A percentile compares a stretch with the other conserved stretches of the same genome.
Evolutionary conservation across 805 yeast genomes (phyloP).

Genomic region (Scheffersomyces stipitis): DNA sequence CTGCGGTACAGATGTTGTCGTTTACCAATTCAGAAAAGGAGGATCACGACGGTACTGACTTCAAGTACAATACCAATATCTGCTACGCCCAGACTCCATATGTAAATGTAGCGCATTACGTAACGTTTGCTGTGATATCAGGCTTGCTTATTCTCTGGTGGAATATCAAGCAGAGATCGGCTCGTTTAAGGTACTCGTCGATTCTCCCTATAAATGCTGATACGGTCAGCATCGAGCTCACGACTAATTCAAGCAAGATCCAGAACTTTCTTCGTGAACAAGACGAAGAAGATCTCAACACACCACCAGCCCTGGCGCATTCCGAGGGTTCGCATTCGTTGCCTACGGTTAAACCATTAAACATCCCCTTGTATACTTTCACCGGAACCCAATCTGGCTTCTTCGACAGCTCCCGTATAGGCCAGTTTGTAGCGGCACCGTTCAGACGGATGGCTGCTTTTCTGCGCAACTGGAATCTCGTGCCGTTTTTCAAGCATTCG

Average conservation of each 20-base stretch:
- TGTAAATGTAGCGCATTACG: slow-evolving; percentile 37
- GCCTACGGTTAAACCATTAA: background rate
- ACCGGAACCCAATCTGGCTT: slow-evolving; percentile 9
- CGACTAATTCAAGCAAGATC: slow-evolving; percentile 24
- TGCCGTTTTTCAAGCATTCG: slow-evolving; percentile 18
- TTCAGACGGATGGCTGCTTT: slow-evolving; percentile 4
- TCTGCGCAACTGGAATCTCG: slow-evolving; percentile 20
- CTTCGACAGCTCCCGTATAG: slow-evolving; percentile 4
- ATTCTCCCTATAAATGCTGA: slow-evolving; percentile 22
- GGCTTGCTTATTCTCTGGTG: slow-evolving; percentile 28
- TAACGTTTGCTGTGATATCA: slow-evolving; percentile 32
- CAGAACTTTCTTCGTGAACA: slow-evolving; percentile 30
- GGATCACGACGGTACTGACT: slow-evolving; percentile 7
- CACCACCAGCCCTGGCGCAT: background rate
- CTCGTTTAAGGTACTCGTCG: slow-evolving; percentile 24
- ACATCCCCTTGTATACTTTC: slow-evolving; percentile 25
- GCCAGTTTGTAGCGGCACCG: slow-evolving; percentile 1
- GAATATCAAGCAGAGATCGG: slow-evolving; percentile 26
- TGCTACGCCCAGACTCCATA: slow-evolving; percentile 51
- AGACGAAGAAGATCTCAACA: slow-evolving; percentile 17
- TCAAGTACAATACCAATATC: slow-evolving; percentile 35
- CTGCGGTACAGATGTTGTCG: slow-evolving; percentile 42
- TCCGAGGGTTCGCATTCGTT: background rate
- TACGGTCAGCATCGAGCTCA: slow-evolving; percentile 4
- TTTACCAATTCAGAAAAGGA: slow-evolving; percentile 9